phyloP scores from a whole-genome alignment of 225 moss, liverwort and hornwort species.

The Lunularia cruciata region DNA sequence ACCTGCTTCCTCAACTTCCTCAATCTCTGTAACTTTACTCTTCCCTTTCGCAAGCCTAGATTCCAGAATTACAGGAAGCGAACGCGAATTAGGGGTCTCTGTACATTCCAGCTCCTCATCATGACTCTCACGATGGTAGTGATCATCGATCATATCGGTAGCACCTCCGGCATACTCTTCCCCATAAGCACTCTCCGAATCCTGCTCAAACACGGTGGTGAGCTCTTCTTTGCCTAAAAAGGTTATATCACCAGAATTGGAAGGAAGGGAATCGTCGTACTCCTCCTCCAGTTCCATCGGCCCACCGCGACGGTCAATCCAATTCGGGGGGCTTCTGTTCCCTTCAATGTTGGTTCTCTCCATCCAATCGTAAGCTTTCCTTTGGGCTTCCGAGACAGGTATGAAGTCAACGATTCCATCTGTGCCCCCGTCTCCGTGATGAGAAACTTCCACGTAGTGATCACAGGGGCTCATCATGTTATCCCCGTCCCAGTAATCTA shows the following conservation, averaged over 20 bases:
- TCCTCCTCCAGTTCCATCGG: not conserved
- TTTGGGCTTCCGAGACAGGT: constrained; percentile 17
- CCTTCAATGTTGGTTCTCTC: constrained; percentile 11
- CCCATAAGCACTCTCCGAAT: constrained; percentile 6
- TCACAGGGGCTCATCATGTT: constrained; percentile 13
- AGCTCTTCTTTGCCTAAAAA: constrained; percentile 18
- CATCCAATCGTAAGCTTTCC: constrained; percentile 16
- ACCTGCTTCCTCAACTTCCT: constrained; percentile 6
- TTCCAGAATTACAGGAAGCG: not conserved
- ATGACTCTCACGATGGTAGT: not conserved
- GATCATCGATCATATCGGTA: not conserved
- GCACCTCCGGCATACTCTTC: constrained; percentile 1
- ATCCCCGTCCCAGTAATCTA: constrained; percentile 20
- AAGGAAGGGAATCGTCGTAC: not conserved
- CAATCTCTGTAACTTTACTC: constrained; percentile 17
- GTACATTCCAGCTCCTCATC: not conserved
- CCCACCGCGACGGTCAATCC: constrained; percentile 3
- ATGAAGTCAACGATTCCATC: constrained; percentile 19
- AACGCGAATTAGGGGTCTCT: not conserved
- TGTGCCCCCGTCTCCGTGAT: not conserved
- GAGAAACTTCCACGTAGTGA: constrained; percentile 29
- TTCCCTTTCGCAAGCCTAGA: constrained; percentile 14
- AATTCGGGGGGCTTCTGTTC: constrained; percentile 18
- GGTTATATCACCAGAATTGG: not conserved
- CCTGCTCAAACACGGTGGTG: constrained; percentile 19